A percentile compares a stretch with the other conserved stretches of the same genome.
phyloP scores from a whole-genome alignment of 352 stramenopile genomes.

The Globisporangium middletonii region DNA sequence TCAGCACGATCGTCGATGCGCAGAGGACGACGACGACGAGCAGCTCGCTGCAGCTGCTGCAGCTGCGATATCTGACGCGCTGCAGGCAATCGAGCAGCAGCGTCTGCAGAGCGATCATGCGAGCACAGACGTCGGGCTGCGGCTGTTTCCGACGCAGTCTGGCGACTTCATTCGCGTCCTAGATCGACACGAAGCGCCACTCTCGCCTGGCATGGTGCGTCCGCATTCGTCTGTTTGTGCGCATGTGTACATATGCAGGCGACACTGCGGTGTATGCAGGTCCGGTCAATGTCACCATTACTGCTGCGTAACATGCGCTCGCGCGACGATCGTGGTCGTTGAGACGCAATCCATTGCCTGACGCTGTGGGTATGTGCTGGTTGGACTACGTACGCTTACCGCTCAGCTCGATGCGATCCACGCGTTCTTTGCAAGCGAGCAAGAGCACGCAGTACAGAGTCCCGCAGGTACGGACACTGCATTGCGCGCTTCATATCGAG shows the following conservation, averaged over 20 bases:
- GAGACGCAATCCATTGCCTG: background rate
- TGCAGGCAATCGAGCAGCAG: constrained; percentile 27
- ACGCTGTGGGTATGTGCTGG: background rate
- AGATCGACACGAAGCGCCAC: constrained; percentile 42
- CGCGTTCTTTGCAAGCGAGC: constrained; percentile 6
- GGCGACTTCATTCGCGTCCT: constrained; percentile 59
- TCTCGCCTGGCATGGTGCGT: constrained; percentile 49
- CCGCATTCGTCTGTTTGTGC: background rate
- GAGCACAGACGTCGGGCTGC: constrained; percentile 5
- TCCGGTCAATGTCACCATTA: too few species aligned
- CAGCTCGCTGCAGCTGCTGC: background rate
- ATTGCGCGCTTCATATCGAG: background rate
- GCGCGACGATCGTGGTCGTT: background rate
- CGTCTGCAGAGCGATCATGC: constrained; percentile 17
- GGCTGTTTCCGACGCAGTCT: constrained; percentile 6
- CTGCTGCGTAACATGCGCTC: too few species aligned
- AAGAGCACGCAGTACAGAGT: background rate
- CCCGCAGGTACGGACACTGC: background rate
- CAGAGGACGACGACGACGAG: background rate
- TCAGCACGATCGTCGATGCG: too few species aligned
- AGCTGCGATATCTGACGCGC: constrained; percentile 19
- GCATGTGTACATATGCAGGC: background rate
- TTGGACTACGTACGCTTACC: background rate
- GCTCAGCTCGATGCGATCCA: constrained; percentile 15
- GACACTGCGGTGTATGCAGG: too few species aligned